phyloP scores from a whole-genome alignment of 1,139 yeast genomes.

The Lodderomyces jiufengensis region DNA sequence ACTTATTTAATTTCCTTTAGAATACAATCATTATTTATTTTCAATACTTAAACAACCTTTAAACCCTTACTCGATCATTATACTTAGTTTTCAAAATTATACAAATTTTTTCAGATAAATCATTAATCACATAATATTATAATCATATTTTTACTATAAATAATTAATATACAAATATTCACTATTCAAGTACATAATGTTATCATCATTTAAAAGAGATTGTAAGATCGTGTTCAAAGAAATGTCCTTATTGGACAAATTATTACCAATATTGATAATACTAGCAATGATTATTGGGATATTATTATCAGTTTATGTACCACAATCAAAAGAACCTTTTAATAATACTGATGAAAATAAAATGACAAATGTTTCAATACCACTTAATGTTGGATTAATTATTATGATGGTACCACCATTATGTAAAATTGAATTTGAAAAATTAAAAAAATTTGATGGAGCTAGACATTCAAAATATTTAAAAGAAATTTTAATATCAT shows the following conservation, averaged over 20 bases:
- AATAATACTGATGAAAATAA: conserved; percentile 19
- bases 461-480: conserved; percentile 16
- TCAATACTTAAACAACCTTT: too few species aligned
- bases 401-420: conserved; percentile 60
- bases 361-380: conserved; percentile 33
- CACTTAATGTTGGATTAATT: conserved; percentile 51
- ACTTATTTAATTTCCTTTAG: too few species aligned
- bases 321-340: conserved; percentile 27
- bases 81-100: too few species aligned
- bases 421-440: conserved; percentile 53
- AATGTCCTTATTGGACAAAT: conserved; percentile 22
- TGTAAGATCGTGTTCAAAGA: conserved; percentile 7
- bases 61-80: too few species aligned
- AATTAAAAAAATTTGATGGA: conserved; percentile 14
- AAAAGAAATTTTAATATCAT: conserved; percentile 35
- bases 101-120: too few species aligned
- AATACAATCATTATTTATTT: too few species aligned
- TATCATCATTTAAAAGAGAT: conserved; percentile 6
- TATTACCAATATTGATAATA: conserved; percentile 27
- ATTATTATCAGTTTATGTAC: conserved; percentile 31
- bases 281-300: conserved; percentile 29
- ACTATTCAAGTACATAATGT: too few species aligned
- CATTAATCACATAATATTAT: too few species aligned
- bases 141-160: too few species aligned
- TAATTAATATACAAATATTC: too few species aligned